Conservation (phyloP, 2,329 filamentous ascomycete genomes). For the Fusarium papillatum region DNA sequence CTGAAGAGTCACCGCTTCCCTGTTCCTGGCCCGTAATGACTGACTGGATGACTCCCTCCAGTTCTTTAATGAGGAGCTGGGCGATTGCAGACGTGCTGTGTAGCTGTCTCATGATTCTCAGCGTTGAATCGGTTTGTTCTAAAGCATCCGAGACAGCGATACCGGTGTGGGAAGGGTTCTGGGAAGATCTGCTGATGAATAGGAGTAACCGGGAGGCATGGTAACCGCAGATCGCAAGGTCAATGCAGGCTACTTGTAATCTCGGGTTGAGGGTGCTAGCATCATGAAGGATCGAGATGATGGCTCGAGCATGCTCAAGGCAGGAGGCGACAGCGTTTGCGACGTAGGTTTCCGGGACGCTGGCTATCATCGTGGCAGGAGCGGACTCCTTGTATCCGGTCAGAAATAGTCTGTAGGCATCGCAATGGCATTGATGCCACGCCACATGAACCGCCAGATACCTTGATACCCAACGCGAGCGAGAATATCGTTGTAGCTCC, state of each 20-base stretch:
- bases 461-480: constrained; percentile 32
- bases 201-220: constrained; percentile 10
- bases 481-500: constrained; percentile 6
- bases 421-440: constrained; percentile 54
- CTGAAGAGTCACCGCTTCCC: constrained; percentile 3
- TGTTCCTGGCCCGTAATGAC: neutral
- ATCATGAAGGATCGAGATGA: constrained; percentile 48
- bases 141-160: neutral
- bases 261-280: neutral
- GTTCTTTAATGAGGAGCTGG: constrained; percentile 1
- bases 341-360: constrained; percentile 28
- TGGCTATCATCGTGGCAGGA: constrained; percentile 21
- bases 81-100: neutral
- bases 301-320: constrained; percentile 51
- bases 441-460: constrained; percentile 28
- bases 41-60: neutral
- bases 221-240: constrained; percentile 16
- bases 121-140: neutral
- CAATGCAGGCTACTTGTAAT: neutral
- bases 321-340: constrained; percentile 46
- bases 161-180: neutral
- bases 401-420: constrained; percentile 54
- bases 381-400: constrained; percentile 54
- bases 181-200: constrained; percentile 8
- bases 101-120: neutral